Evolutionary conservation across 164 flowering plant species (phyloP), one percentile per base, ranked within the genome.

Genomic region (Vitis amurensis): DNA sequence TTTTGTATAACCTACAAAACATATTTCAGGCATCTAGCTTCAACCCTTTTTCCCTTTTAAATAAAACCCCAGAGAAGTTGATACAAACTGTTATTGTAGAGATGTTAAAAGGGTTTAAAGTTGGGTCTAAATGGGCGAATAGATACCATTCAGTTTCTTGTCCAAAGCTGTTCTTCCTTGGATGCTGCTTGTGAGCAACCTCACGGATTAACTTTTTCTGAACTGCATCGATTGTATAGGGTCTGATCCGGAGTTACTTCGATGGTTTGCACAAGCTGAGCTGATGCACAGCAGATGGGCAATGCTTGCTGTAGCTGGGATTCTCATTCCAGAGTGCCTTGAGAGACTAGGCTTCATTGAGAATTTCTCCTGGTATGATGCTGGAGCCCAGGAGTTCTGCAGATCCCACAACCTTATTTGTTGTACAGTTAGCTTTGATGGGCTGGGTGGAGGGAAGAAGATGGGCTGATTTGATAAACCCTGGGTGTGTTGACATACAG

Each of bases 221-320:
- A 30, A 60, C n/a, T 61, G 15, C 12, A 15, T 0, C 51, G 52
- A 31, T 30, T 27, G 15, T 74, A 5, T 73, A 90, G 97, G 97
- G 13, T 93, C 97, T 23, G 93, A 94, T 64, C 91, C 94, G 1
- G 92, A 91, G 71, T 57, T 61, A 12, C 91, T 91, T 1, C 77
- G 70, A 81, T 94, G 97, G 98, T 87, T 88, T 55, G 97, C 93
- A 2, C 98, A 91, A 76, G 98, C 97, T 0, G 97, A 94, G 79
- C 84, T 91, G 52, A 83, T 94, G 74, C 97, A 90, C 65, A 57
- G 86, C 63, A 71, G 97, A 76, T 94, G 97, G 98, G 98, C 97
- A 53, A 94, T 91, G 96, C 89, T 94, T 0, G 98, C 88, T 0
- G 98, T 89, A 3, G 82, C 94, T 0, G 98, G 98, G 51, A 94